Evolutionary conservation across 2,329 filamentous ascomycete genomes (phyloP), one percentile per base, ranked within the genome.

Genomic region (Bertia moriformis): DNA sequence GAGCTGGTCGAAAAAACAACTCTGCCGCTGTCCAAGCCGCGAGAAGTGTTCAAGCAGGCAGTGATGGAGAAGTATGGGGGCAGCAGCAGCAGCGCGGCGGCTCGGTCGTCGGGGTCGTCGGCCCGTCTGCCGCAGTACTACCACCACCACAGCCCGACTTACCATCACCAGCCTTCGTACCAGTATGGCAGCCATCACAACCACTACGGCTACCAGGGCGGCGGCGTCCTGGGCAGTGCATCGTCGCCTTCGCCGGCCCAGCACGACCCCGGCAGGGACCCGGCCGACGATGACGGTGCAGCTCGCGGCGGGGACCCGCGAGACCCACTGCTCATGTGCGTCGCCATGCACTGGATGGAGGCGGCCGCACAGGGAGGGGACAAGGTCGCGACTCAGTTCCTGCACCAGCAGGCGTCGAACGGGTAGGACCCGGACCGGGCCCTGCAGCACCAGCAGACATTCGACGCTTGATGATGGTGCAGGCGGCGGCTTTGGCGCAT

Each of bases 321-420:
- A 43, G 86, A 95, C 55, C 84, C 85, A 2, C 81, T 81, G 40
- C 77, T 87, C 32, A 91, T 96, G 83, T 95, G 88, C 51, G 75
- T 94, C 41, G 89, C 89, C 7, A 78, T 93, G 59, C 89, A 96
- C 64, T 96, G 89, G 88, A 95, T 96, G 87, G 85, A 89, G 61
- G 68, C 84, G 46, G 87, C 84, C 27, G 83, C 85, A 49, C 71
- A 73, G 40, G 87, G 87, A n/a, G 87, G 87, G 1, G 89, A 96
- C 55, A 73, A 82, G 51, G 65, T 93, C 48, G 89, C 89, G 15
- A 79, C 76, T 53, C 82, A 80, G 55, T 88, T 89, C 59, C 62
- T 95, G 56, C 71, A 79, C 45, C 84, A 93, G 60, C 60, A 36
- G n/a, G 22, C 22, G 22, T 27, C 22, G n/a, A 27, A 27, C n/a